Evolutionary conservation across 2,329 filamentous ascomycete species (phyloP), one percentile per base, ranked within the genome.

Genomic region (Dactylellina haptotyla): DNA sequence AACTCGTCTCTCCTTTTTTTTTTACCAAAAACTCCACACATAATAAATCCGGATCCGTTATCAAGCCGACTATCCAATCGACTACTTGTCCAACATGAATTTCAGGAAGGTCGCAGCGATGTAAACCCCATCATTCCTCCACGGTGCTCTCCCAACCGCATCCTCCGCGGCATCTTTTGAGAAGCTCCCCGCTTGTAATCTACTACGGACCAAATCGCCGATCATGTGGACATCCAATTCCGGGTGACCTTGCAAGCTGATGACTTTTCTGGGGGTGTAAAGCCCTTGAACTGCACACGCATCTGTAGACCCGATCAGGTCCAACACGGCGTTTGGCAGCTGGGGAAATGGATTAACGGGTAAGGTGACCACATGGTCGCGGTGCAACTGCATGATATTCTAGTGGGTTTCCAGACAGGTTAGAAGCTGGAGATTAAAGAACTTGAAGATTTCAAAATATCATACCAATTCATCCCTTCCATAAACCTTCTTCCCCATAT

Each of bases 351-450:
- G 70, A 32, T 75, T 62, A 34, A 69, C 56, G 2, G 58, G 59
- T 9, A 69, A 50, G 5, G 63, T 75, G 76, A 85, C 85, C 3
- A 94, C 89, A 37, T 90, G 86, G 79, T 97, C 92, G 75, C 88
- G 87, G 81, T 97, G 92, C 90, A 96, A 94, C 81, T 96, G 91
- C 80, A 93, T 89, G 74, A 96, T 86, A 23, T 84, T 84, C 88
- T 90, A 48, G 5, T 10, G 9, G 14, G 5, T 6, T 2, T 2
- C 12, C 18, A 32, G 12, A 34, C 41, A 20, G n/a, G 32, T 41
- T 54, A 51, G 41, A 12, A 43, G n/a, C 16, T 32, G 43, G 1
- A 20, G 30, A 25, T 16, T 16, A 20, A 6, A 41, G 5, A 41
- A 74, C 26, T 18, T 34, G 78, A 54, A 9, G 1, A n/a, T 16